These are phyloP conservation scores for Lanmaoa pseudosensibilis DNA, from an alignment of 768 basidiomycete species.

Conservation along the genomic window DNA sequence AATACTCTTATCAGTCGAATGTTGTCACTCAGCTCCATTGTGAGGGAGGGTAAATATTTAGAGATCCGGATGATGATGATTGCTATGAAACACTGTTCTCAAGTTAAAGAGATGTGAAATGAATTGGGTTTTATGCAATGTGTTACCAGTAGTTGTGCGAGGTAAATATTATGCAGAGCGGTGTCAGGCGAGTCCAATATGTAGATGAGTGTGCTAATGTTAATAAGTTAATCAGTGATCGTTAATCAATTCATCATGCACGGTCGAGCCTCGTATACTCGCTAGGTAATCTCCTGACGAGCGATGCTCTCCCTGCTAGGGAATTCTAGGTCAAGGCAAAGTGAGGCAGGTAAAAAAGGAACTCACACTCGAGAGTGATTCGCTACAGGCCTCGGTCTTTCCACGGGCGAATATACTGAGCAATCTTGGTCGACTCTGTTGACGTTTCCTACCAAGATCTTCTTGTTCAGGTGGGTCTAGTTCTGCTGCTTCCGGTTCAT, in stretches of 20 bases:
- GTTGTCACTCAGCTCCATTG: not conserved
- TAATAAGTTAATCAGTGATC: slow-evolving; percentile 11
- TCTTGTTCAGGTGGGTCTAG: slow-evolving; percentile 17
- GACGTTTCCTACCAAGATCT: slow-evolving; percentile 13
- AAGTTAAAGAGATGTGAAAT: not conserved
- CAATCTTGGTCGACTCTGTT: slow-evolving; percentile 31
- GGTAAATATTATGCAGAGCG: not conserved
- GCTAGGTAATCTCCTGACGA: slow-evolving; percentile 2
- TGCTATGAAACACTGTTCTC: not conserved
- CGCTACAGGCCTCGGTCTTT: slow-evolving; percentile 13
- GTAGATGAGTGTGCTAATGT: not conserved
- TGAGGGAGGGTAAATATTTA: not conserved
- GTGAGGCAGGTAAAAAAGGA: not conserved
- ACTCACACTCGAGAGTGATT: slow-evolving; percentile 16
- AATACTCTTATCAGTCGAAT: not conserved
- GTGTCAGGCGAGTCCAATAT: not conserved
- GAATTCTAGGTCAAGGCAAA: not conserved
- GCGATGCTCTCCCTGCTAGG: slow-evolving; percentile 5
- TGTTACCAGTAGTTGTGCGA: not conserved
- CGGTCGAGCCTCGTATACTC: slow-evolving; percentile 1
- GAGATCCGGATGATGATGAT: not conserved
- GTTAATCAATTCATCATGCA: slow-evolving; percentile 1
- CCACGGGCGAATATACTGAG: slow-evolving; percentile 32
- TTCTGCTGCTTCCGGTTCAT: slow-evolving; percentile 44
- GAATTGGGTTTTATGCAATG: not conserved